Evolutionary conservation across 176 grass and related monocot genomes (phyloP).

Genomic region (Olyra latifolia): DNA sequence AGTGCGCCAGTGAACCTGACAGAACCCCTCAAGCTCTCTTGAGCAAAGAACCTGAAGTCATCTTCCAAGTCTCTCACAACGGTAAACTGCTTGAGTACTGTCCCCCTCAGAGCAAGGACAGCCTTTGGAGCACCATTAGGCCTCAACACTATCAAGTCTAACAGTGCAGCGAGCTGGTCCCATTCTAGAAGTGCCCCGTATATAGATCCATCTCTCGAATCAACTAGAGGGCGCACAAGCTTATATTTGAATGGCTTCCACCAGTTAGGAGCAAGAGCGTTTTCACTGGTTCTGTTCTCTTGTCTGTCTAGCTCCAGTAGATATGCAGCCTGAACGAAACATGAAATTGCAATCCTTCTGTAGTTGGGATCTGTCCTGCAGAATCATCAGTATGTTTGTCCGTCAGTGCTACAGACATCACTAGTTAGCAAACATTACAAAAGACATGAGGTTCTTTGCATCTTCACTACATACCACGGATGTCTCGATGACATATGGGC

Average conservation of each 20-base stretch:
- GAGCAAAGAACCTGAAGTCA: conserved; percentile 67
- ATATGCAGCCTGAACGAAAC: conserved; percentile 72
- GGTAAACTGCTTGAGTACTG: conserved; percentile 60
- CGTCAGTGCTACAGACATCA: conserved; percentile 1
- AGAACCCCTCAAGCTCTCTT: conserved; percentile 70
- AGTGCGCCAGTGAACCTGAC: conserved; percentile 75
- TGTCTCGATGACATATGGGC: too few relatives aligned
- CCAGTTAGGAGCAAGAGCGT: conserved; percentile 72
- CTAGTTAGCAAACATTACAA: neutral
- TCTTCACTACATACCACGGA: too few relatives aligned
- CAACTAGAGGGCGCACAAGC: conserved; percentile 51
- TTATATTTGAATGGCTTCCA: conserved; percentile 93
- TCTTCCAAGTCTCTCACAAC: conserved; percentile 78
- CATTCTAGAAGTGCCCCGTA: conserved; percentile 77
- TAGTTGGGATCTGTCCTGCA: conserved; percentile 79
- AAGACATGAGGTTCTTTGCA: neutral
- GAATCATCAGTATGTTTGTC: neutral
- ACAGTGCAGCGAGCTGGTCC: conserved; percentile 61
- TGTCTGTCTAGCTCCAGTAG: conserved; percentile 83
- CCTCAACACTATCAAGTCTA: conserved; percentile 59
- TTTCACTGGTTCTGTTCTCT: conserved; percentile 43
- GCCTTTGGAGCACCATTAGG: conserved; percentile 74
- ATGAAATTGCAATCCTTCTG: conserved; percentile 74
- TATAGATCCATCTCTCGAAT: conserved; percentile 74
- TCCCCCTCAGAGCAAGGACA: conserved; percentile 66